A percentile compares a stretch with the other conserved stretches of the same genome.
Conservation (phyloP, 2,329 filamentous ascomycete genomes). For the Sodiomyces alkalinus region DNA sequence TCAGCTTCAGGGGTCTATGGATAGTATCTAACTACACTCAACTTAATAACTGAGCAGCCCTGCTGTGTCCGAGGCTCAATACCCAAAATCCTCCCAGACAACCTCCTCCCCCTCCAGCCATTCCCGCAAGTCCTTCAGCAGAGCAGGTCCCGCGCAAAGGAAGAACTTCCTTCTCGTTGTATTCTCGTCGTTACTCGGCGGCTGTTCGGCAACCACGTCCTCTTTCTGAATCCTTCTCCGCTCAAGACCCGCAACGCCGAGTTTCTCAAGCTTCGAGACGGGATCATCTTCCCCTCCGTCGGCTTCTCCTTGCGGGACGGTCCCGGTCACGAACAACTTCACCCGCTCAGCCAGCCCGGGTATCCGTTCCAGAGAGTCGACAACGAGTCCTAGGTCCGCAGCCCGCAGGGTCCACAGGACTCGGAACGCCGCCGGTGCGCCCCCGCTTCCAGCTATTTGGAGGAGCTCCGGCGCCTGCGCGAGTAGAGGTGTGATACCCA, state of each 20-base stretch:
- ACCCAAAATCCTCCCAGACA: slow-evolving; percentile 45
- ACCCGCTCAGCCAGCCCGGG: slow-evolving; percentile 35
- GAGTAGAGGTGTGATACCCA: slow-evolving; percentile 73
- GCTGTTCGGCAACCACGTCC: slow-evolving; percentile 25
- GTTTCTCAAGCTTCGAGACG: slow-evolving; percentile 18
- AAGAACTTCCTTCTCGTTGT: slow-evolving; percentile 34
- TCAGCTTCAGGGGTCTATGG: not conserved
- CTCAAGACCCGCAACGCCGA: slow-evolving; percentile 17
- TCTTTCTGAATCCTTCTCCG: slow-evolving; percentile 20
- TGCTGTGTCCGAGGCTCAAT: slow-evolving; percentile 20
- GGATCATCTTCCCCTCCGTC: slow-evolving; percentile 17
- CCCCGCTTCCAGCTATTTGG: too few relatives aligned
- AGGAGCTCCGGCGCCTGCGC: slow-evolving; percentile 43
- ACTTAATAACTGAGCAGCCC: not conserved
- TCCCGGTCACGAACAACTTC: slow-evolving; percentile 50
- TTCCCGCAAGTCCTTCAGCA: slow-evolving; percentile 24
- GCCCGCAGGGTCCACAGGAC: slow-evolving; percentile 54
- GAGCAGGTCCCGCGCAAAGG: slow-evolving; percentile 29
- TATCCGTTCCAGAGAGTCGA: slow-evolving; percentile 39
- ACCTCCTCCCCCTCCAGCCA: slow-evolving; percentile 42
- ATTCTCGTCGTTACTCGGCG: too few relatives aligned
- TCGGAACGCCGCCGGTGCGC: slow-evolving; percentile 21
- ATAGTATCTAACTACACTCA: not conserved
- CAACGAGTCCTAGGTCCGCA: slow-evolving; percentile 47
- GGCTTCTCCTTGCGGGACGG: too few relatives aligned